A percentile compares a stretch with the other conserved stretches of the same genome.
Evolutionary conservation across 148 eudicot species (phyloP).

Genomic region (Chenopodium berlandieri): DNA sequence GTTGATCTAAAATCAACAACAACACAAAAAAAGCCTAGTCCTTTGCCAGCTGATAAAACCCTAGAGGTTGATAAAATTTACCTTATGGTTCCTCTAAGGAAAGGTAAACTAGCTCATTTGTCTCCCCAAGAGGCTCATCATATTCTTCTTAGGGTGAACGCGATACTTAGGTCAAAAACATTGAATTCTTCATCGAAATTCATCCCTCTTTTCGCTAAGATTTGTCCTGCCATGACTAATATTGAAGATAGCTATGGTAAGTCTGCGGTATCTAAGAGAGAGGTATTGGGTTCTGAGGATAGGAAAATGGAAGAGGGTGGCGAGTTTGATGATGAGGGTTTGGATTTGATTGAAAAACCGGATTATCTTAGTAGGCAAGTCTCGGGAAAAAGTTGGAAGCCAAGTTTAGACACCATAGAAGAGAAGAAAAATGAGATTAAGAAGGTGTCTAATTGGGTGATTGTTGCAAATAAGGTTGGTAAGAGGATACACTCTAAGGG

Average conservation of each 20-base stretch:
- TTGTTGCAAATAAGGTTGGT: slow-evolving; percentile 32
- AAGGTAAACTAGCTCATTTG: slow-evolving; percentile 51
- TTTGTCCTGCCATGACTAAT: slow-evolving; percentile 29
- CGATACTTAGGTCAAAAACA: slow-evolving; percentile 34
- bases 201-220: slow-evolving; percentile 49
- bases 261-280: slow-evolving; percentile 8
- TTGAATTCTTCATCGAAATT: slow-evolving; percentile 29
- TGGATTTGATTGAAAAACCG: slow-evolving; percentile 35
- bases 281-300: slow-evolving; percentile 18
- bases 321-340: slow-evolving; percentile 20
- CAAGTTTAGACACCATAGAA: slow-evolving; percentile 75
- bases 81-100: slow-evolving; percentile 61
- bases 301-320: slow-evolving; percentile 13
- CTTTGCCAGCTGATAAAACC: slow-evolving; percentile 68
- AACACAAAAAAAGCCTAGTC: slow-evolving; percentile 24
- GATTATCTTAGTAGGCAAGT: slow-evolving; percentile 53
- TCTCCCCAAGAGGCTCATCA: slow-evolving; percentile 56
- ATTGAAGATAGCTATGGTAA: slow-evolving; percentile 5
- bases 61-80: slow-evolving; percentile 55
- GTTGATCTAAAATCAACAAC: slow-evolving; percentile 44
- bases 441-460: slow-evolving; percentile 55
- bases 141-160: slow-evolving; percentile 42
- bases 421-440: slow-evolving; percentile 50
- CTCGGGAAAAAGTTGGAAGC: slow-evolving; percentile 79
- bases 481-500: slow-evolving; percentile 32